Conservation (phyloP, 2,329 filamentous ascomycete species). For the Elsinoe fawcettii region DNA sequence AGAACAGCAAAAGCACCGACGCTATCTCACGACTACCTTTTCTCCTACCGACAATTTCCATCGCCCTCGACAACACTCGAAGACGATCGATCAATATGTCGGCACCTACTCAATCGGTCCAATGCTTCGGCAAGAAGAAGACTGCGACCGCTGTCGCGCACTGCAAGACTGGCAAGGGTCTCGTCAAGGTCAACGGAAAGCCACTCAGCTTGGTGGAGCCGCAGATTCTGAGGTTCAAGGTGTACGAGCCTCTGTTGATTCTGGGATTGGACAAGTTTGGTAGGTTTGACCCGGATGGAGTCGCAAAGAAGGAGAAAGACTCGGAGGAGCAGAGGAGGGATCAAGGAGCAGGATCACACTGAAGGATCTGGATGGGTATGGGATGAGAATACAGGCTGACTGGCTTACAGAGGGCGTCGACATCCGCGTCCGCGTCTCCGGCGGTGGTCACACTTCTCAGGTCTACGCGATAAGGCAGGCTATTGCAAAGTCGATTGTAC, state of each 20-base stretch:
- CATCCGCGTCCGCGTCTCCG: slow-evolving; percentile 91
- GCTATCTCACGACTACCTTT: neutral
- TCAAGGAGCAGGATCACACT: neutral
- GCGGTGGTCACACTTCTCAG: slow-evolving; percentile 96
- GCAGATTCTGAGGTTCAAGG: slow-evolving; percentile 97
- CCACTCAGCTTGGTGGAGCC: slow-evolving; percentile 91
- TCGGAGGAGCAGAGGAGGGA: neutral
- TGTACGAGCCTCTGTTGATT: slow-evolving; percentile 98
- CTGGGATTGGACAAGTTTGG: slow-evolving; percentile 95
- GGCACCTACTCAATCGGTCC: slow-evolving; percentile 54
- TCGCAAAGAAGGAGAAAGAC: neutral
- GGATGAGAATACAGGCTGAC: slow-evolving; percentile 20
- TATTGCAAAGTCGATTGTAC: slow-evolving; percentile 85
- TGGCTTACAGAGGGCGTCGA: slow-evolving; percentile 63
- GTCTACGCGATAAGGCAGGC: slow-evolving; percentile 98
- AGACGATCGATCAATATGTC: slow-evolving; percentile 48
- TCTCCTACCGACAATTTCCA: neutral
- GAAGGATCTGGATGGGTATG: slow-evolving; percentile 1
- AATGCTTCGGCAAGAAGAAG: slow-evolving; percentile 95
- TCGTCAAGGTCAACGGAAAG: slow-evolving; percentile 98
- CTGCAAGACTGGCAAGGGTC: slow-evolving; percentile 85
- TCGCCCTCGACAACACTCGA: slow-evolving; percentile 1
- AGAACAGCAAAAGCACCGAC: neutral
- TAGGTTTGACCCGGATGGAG: slow-evolving; percentile 29
- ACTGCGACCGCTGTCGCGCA: slow-evolving; percentile 70